A percentile compares a stretch with the other conserved stretches of the same genome.
Evolutionary conservation across 768 basidiomycete species (phyloP).

Genomic region (Glaciozyma martinii): DNA sequence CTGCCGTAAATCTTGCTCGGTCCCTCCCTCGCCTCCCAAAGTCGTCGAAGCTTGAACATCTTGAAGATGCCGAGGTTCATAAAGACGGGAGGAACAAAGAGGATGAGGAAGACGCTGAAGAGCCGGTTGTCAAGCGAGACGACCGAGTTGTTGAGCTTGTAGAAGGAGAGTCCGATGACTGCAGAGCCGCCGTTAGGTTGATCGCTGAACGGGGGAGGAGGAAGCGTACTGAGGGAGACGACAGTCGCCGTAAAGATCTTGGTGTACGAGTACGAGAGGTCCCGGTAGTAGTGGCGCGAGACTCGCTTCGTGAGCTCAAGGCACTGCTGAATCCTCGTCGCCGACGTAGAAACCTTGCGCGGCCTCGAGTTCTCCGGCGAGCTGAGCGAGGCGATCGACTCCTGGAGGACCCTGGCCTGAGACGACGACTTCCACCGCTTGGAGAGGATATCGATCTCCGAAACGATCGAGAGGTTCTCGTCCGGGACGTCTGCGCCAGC

Average conservation of each 20-base stretch:
- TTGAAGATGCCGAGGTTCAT: slow-evolving; percentile 50
- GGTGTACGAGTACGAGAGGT: slow-evolving; percentile 42
- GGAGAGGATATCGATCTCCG: slow-evolving; percentile 14
- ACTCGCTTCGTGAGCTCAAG: slow-evolving; percentile 36
- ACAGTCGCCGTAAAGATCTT: slow-evolving; percentile 38
- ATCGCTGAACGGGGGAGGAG: no score
- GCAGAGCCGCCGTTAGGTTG: no score
- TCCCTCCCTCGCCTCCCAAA: slow-evolving; percentile 60
- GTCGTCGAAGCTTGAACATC: slow-evolving; percentile 50
- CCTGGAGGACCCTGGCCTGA: slow-evolving; percentile 32
- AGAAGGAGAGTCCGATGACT: slow-evolving; percentile 33
- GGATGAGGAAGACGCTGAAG: slow-evolving; percentile 33
- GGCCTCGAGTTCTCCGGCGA: neutral
- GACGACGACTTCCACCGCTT: slow-evolving; percentile 19
- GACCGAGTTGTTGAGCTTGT: neutral
- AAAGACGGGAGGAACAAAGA: slow-evolving; percentile 38
- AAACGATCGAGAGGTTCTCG: slow-evolving; percentile 9
- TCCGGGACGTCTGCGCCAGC: slow-evolving; percentile 20
- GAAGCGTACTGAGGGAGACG: slow-evolving; percentile 16
- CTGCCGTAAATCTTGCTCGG: slow-evolving; percentile 58
- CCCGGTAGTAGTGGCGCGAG: slow-evolving; percentile 42
- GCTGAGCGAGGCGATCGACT: slow-evolving; percentile 35
- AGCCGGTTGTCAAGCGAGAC: slow-evolving; percentile 14
- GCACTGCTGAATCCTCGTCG: slow-evolving; percentile 33
- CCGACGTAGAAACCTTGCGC: slow-evolving; percentile 29